Evolutionary conservation across 306 rosid species (phyloP).

Genomic region (Ormosia semicastrata): DNA sequence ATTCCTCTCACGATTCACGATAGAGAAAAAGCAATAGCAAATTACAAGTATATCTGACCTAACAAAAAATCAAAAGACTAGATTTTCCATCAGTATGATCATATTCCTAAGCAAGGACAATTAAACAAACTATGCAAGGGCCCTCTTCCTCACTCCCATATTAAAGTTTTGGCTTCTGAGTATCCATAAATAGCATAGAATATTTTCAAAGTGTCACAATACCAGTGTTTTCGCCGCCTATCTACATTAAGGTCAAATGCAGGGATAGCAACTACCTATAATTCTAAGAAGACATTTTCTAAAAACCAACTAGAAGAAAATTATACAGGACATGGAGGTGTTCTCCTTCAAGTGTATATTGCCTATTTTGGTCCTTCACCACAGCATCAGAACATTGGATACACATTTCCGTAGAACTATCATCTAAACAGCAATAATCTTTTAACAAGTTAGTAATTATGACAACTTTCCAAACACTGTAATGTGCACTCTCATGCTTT

Average conservation of each 20-base stretch:
- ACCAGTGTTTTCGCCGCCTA: neutral
- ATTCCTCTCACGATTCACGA: neutral
- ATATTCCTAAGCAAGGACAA: neutral
- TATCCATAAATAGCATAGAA: neutral
- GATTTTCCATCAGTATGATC: neutral
- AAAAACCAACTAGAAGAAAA: neutral
- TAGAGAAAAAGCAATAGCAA: neutral
- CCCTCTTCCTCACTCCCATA: neutral
- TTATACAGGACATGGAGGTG: neutral
- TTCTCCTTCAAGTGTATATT: neutral
- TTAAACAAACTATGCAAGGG: neutral
- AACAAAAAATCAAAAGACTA: neutral
- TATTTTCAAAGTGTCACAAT: neutral
- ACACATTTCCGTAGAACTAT: neutral
- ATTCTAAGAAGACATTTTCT: neutral
- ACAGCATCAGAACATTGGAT: neutral
- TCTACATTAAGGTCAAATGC: neutral
- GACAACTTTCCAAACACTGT: no score
- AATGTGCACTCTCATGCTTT: neutral
- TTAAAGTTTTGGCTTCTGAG: neutral
- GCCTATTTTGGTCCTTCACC: neutral
- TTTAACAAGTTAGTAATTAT: no score
- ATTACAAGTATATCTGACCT: neutral
- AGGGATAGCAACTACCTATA: neutral
- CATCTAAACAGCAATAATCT: neutral